A percentile compares a stretch with the other conserved stretches of the same genome.
Conservation (phyloP, 148 eudicot species). For the Agrostemma githago region DNA sequence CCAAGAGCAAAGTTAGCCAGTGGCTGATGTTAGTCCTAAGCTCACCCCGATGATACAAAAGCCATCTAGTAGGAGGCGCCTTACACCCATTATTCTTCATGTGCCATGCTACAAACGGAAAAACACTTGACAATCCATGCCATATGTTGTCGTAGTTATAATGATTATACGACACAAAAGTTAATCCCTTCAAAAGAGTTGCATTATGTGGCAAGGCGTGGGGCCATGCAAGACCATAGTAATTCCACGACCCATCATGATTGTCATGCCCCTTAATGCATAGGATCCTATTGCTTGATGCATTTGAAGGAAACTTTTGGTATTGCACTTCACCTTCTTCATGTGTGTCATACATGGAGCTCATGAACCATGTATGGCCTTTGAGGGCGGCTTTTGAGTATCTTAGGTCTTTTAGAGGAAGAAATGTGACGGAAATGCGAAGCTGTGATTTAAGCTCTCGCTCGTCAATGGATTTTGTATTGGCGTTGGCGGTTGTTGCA, state of each 20-base stretch:
- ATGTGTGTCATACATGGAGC: constrained; percentile 57
- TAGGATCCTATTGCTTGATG: constrained; percentile 48
- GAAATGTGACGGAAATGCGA: constrained; percentile 49
- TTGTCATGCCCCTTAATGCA: constrained; percentile 61
- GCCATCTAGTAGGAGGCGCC: constrained; percentile 50
- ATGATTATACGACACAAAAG: constrained; percentile 68
- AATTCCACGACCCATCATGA: constrained; percentile 73
- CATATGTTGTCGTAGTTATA: constrained; percentile 59
- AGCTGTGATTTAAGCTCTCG: constrained; percentile 25
- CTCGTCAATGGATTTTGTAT: not conserved
- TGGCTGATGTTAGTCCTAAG: constrained; percentile 42
- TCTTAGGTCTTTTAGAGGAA: constrained; percentile 68
- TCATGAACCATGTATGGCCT: constrained; percentile 96
- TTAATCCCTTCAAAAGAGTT: constrained; percentile 47
- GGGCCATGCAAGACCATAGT: constrained; percentile 68
- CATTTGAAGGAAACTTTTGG: constrained; percentile 57
- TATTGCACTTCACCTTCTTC: constrained; percentile 61
- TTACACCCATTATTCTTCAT: constrained; percentile 42
- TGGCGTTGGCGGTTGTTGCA: not conserved
- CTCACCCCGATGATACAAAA: constrained; percentile 75
- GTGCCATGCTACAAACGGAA: constrained; percentile 71
- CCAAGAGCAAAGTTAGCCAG: constrained; percentile 51
- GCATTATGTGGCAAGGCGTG: constrained; percentile 51
- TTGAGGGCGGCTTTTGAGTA: constrained; percentile 35
- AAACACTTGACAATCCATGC: constrained; percentile 62